phyloP scores from a whole-genome alignment of 306 rosid species.

The Purshia tridentata region DNA sequence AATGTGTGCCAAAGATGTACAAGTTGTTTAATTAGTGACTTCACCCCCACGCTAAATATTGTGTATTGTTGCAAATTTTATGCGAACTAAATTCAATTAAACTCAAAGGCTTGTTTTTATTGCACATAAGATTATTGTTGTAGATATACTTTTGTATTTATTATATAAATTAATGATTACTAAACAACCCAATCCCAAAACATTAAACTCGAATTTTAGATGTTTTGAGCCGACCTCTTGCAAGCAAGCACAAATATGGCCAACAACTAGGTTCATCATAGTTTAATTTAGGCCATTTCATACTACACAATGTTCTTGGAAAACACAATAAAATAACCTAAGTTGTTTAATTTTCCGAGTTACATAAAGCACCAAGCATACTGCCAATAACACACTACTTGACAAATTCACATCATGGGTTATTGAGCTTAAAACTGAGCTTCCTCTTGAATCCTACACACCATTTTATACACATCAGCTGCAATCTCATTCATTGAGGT shows the following conservation, averaged over 20 bases:
- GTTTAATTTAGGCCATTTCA: background rate
- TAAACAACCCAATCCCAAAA: too few relatives aligned
- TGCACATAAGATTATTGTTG: too few relatives aligned
- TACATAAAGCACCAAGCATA: slow-evolving; percentile 3
- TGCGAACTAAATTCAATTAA: too few relatives aligned
- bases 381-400: background rate
- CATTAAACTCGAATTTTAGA: too few relatives aligned
- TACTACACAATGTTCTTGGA: background rate
- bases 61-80: too few relatives aligned
- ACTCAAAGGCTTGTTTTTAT: too few relatives aligned
- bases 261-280: background rate
- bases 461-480: slow-evolving; percentile 43
- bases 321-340: background rate
- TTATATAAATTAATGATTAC: too few relatives aligned
- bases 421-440: slow-evolving; percentile 13
- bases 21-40: too few relatives aligned
- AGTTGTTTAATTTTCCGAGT: background rate
- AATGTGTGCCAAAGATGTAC: too few relatives aligned
- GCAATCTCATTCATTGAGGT: slow-evolving; percentile 46
- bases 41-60: background rate
- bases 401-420: background rate
- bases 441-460: slow-evolving; percentile 38
- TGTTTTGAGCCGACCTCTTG: too few relatives aligned
- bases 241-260: background rate
- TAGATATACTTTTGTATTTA: too few relatives aligned